Conservation (phyloP, 169 alveolate species). For the Plasmodium cynomolgi region DNA sequence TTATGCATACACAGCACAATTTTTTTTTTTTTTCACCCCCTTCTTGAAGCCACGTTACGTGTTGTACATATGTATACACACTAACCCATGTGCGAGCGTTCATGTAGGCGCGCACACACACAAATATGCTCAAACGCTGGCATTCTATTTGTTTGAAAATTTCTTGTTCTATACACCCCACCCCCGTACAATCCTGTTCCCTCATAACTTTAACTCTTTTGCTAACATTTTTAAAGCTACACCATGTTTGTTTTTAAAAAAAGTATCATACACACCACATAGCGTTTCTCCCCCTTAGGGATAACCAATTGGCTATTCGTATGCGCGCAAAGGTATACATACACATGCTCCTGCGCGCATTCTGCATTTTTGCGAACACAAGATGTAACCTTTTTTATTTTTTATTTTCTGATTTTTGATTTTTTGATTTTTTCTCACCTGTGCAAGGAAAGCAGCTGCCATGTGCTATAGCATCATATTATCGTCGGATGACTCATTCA, state of each 20-base stretch:
- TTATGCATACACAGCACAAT: neutral
- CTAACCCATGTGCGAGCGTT: neutral
- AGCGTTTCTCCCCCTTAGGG: neutral
- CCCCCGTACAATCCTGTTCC: neutral
- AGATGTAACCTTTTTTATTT: neutral
- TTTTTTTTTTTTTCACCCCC: neutral
- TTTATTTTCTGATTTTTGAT: neutral
- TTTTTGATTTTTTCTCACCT: neutral
- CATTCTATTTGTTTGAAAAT: neutral
- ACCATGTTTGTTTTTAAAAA: neutral
- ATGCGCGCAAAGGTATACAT: neutral
- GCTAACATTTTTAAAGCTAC: neutral
- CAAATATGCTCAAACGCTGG: neutral
- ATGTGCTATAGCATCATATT: neutral
- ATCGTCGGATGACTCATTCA: neutral
- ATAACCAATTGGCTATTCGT: neutral
- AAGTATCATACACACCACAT: neutral
- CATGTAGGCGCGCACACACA: neutral
- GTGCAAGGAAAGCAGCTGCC: neutral
- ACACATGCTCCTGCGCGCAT: neutral
- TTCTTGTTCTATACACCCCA: neutral
- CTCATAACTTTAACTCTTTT: neutral
- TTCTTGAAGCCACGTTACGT: neutral
- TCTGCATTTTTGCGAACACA: neutral
- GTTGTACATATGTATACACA: neutral